Conservation (phyloP, 495 filamentous ascomycete species). For the Daldinia childiae region DNA sequence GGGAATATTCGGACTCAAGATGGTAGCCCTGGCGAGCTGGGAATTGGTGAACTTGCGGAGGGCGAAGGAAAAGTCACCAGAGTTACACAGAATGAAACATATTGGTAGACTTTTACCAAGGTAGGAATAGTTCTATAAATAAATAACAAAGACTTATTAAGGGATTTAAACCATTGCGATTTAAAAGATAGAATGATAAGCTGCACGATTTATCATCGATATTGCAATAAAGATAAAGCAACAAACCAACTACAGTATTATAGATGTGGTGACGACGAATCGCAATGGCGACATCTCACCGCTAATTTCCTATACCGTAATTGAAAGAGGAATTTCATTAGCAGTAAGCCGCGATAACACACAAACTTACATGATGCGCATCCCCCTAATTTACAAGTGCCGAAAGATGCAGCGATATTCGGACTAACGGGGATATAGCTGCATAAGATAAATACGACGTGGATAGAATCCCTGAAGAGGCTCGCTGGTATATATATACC, state of each 20-base stretch:
- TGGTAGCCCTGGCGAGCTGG: conserved; percentile 2
- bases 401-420: conserved; percentile 22
- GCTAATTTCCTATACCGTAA: not conserved
- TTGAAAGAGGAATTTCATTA: not conserved
- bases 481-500: too few relatives aligned
- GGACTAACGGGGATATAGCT: conserved; percentile 5
- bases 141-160: not conserved
- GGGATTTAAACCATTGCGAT: not conserved
- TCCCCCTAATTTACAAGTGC: conserved; percentile 5
- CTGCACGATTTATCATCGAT: not conserved
- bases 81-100: not conserved
- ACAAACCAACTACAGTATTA: not conserved
- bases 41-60: conserved; percentile 4
- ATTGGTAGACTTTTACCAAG: not conserved
- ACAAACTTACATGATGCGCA: too few relatives aligned
- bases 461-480: not conserved
- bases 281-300: not conserved
- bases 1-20: conserved; percentile 5
- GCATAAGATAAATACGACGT: not conserved
- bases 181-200: not conserved
- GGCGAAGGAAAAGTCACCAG: not conserved
- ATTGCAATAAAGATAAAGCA: not conserved
- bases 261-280: not conserved
- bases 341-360: too few relatives aligned
- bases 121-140: not conserved